Percentiles rank a stretch among this genome's conserved stretches.
phyloP scores from a whole-genome alignment of 2,329 filamentous ascomycete species.

The Microcyclosporella mali region DNA sequence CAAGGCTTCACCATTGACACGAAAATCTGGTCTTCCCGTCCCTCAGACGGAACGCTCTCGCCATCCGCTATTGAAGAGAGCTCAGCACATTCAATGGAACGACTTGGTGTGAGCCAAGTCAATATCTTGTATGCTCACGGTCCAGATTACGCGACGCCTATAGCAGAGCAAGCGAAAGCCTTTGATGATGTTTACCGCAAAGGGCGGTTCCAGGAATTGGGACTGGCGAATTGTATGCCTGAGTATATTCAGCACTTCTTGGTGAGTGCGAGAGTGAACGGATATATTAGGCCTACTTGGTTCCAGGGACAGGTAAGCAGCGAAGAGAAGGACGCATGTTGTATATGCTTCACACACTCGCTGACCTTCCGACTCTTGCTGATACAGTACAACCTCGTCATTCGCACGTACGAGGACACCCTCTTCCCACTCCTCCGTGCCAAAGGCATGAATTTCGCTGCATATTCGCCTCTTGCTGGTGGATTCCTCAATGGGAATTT shows the following conservation, averaged over 20 bases:
- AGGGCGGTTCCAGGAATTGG: conserved; percentile 39
- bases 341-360: no score
- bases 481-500: conserved; percentile 6
- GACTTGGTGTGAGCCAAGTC: conserved; percentile 24
- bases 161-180: conserved; percentile 41
- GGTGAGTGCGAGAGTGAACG: conserved; percentile 4
- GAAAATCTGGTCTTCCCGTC: conserved; percentile 21
- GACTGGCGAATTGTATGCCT: conserved; percentile 43
- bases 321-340: no score
- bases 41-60: conserved; percentile 10
- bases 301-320: conserved; percentile 9
- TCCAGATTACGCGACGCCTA: conserved; percentile 41
- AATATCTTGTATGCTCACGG: conserved; percentile 40
- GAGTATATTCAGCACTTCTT: conserved; percentile 29
- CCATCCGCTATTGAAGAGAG: conserved; percentile 23
- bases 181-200: conserved; percentile 42
- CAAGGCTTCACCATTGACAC: conserved; percentile 25
- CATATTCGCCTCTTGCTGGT: conserved; percentile 6
- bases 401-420: conserved; percentile 1
- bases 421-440: conserved; percentile 4
- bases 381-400: conserved; percentile 9
- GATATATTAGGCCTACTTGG: conserved; percentile 7
- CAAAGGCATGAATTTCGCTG: conserved; percentile 3
- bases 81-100: conserved; percentile 20
- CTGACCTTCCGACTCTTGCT: no score